A percentile compares a stretch with the other conserved stretches of the same genome.
Conservation (phyloP, 306 rosid genomes). For the Carpinus viminea region DNA sequence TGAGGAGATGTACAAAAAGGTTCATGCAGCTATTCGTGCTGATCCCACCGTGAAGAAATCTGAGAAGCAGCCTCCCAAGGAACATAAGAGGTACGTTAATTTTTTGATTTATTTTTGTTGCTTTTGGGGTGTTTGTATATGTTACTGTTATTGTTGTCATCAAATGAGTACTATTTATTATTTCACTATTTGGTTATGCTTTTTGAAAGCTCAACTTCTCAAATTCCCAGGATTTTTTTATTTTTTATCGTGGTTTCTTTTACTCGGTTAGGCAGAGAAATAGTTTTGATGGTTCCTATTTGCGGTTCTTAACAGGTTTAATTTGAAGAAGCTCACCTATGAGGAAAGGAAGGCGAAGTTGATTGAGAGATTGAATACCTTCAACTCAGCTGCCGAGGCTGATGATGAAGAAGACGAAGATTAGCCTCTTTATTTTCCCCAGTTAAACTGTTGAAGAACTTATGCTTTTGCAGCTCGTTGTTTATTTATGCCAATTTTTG, state of each 20-base stretch:
- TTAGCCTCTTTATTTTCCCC: slow-evolving; percentile 22
- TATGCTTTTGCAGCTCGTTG: not conserved
- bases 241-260: not conserved
- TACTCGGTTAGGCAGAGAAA: not conserved
- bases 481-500: not conserved
- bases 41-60: slow-evolving; percentile 49
- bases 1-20: slow-evolving; percentile 71
- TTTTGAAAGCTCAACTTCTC: not conserved
- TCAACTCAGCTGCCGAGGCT: slow-evolving; percentile 55
- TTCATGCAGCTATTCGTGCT: slow-evolving; percentile 85
- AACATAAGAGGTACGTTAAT: slow-evolving; percentile 58
- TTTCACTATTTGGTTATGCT: not conserved
- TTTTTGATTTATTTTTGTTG: not conserved
- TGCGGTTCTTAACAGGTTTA: slow-evolving; percentile 35
- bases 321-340: slow-evolving; percentile 70
- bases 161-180: not conserved
- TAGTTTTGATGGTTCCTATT: not conserved
- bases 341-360: slow-evolving; percentile 64
- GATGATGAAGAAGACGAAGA: slow-evolving; percentile 51
- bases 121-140: not conserved
- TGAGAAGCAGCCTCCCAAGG: slow-evolving; percentile 60
- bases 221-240: not conserved
- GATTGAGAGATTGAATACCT: slow-evolving; percentile 54
- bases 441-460: not conserved
- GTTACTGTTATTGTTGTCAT: not conserved